Evolutionary conservation across 495 filamentous ascomycete species (phyloP).

Genomic region (Bryoglossum gracile): DNA sequence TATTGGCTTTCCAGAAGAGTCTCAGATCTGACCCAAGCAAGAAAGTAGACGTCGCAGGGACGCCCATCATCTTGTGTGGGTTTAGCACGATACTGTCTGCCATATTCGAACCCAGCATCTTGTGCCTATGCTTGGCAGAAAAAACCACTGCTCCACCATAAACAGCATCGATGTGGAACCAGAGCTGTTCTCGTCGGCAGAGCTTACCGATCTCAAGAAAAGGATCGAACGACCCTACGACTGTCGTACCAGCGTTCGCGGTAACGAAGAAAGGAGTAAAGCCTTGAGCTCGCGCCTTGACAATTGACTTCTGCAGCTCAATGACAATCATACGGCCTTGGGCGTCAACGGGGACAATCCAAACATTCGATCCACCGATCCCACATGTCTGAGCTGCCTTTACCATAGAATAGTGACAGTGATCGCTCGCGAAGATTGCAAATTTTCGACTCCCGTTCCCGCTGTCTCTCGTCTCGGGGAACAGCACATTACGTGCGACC

Average conservation of each 20-base stretch:
- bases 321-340: constrained; percentile 64
- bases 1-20: constrained; percentile 74
- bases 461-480: constrained; percentile 61
- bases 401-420: constrained; percentile 92
- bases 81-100: constrained; percentile 81
- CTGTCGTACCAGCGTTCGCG: constrained; percentile 90
- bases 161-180: constrained; percentile 84
- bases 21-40: constrained; percentile 68
- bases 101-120: constrained; percentile 60
- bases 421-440: constrained; percentile 78
- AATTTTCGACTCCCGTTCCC: constrained; percentile 61
- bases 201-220: constrained; percentile 63
- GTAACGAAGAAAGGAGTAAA: constrained; percentile 91
- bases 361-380: constrained; percentile 65
- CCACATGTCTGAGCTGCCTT: constrained; percentile 86
- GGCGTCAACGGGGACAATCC: constrained; percentile 65
- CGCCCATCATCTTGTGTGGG: constrained; percentile 95
- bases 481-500: constrained; percentile 81
- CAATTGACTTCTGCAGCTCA: constrained; percentile 54
- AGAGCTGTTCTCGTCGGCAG: constrained; percentile 66
- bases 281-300: constrained; percentile 45
- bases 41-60: constrained; percentile 85
- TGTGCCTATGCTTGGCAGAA: constrained; percentile 52
- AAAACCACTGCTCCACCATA: constrained; percentile 88
- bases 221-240: constrained; percentile 83